phyloP scores from a whole-genome alignment of 2,329 filamentous ascomycete genomes.

The Pezicula neosporulosa region DNA sequence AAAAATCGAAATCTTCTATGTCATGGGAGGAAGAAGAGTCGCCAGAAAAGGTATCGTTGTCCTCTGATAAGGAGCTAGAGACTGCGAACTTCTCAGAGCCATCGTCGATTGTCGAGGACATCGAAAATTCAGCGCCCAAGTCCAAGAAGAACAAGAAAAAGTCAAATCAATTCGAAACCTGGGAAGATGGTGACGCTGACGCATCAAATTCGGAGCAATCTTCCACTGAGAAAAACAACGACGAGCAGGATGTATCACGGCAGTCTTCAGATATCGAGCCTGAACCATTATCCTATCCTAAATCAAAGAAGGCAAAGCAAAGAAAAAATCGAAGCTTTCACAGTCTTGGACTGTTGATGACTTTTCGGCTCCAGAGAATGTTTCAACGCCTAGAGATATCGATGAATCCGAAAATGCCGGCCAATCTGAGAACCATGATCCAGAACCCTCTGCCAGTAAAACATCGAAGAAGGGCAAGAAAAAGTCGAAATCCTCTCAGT shows the following conservation, averaged over 20 bases:
- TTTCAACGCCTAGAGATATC: background rate
- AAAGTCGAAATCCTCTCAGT: too few relatives aligned
- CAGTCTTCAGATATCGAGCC: background rate
- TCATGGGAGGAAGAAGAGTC: background rate
- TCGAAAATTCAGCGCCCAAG: background rate
- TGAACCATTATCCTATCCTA: background rate
- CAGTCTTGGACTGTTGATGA: background rate
- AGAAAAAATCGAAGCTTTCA: background rate
- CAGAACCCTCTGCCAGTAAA: background rate
- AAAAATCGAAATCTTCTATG: background rate
- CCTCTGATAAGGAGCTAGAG: background rate
- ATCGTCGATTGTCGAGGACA: background rate
- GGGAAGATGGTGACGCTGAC: background rate
- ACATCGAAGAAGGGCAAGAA: too few relatives aligned
- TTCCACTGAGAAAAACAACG: background rate
- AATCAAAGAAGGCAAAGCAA: conserved; percentile 2
- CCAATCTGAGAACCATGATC: background rate
- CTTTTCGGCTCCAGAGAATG: background rate
- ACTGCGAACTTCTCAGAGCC: background rate
- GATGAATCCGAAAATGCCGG: background rate
- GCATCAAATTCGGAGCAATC: background rate
- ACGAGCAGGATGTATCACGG: background rate
- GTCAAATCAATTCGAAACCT: background rate
- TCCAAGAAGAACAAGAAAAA: background rate
- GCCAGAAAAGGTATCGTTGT: background rate